A percentile compares a stretch with the other conserved stretches of the same genome.
These are phyloP conservation scores for Chrysochromulina parva DNA, from an alignment of 78 protist species.

Conservation along the genomic window DNA sequence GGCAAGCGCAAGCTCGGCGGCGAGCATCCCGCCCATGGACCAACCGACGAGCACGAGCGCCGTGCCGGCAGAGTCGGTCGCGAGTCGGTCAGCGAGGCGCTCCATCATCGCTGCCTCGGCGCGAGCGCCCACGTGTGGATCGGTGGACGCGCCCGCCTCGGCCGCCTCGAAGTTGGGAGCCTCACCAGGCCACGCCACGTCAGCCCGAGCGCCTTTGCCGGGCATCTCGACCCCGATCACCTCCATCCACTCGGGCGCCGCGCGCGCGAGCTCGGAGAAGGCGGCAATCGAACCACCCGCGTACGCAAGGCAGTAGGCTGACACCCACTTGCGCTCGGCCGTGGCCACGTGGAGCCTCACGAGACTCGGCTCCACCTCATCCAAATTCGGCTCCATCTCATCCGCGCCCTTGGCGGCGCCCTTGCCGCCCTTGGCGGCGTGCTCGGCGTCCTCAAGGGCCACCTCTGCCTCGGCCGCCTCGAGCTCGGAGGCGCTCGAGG, in stretches of 20 bases:
- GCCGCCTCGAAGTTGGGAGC: neutral
- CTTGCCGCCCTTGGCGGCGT: too few relatives aligned
- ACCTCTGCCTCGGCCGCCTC: neutral
- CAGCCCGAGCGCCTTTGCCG: constrained; percentile 13
- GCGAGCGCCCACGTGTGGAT: too few relatives aligned
- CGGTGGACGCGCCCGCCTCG: neutral
- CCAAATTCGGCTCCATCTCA: too few relatives aligned
- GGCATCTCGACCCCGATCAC: constrained; percentile 11
- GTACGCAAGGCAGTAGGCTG: neutral
- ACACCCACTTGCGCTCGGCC: neutral
- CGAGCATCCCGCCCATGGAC: constrained; percentile 42
- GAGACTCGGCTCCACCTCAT: neutral
- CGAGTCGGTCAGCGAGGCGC: neutral
- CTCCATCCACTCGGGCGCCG: constrained; percentile 20
- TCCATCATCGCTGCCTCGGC: neutral
- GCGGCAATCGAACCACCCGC: neutral
- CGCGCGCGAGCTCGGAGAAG: neutral
- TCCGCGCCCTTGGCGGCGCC: too few relatives aligned
- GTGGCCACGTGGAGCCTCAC: neutral
- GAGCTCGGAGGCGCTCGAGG: neutral
- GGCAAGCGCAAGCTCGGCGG: neutral
- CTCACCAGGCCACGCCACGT: neutral
- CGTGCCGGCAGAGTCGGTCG: constrained; percentile 2
- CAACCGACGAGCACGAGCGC: constrained; percentile 24
- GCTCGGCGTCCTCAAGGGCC: neutral